Base-by-base conservation (phyloP, 2,329 filamentous ascomycete species). In the Apiospora hydei region DNA sequence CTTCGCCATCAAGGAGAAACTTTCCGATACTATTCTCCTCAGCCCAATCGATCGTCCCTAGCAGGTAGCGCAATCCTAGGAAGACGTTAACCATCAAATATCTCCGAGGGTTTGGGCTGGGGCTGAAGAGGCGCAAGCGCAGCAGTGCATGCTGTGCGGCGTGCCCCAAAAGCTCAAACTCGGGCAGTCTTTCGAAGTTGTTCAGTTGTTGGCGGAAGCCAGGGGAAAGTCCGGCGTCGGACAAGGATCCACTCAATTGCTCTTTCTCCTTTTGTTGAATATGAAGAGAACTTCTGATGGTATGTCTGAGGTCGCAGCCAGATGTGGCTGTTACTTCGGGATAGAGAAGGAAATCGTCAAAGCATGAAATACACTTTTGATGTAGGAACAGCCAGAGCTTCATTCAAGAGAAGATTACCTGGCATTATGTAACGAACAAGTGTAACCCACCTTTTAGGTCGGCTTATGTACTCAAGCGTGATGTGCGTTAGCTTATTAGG, bases 181-280 rank as follows among this genome's bases (percentile, higher is more conserved):
- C 53, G 18, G 53, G 53, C 53, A 61, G 16, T 16, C 53, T 38
- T 21, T 16, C 26, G 30, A 38, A 61, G 2, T n/a, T 61, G 7
- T 10, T 64, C 57, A n/a, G 34, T 64, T 24, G 34, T 64, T 18
- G 30, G 57, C 34, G 34, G 57, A 41, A 41, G 21, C 4, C 21
- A 64, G 67, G 67, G 67, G 67, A 69, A 69, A 69, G 44, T 69
- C 67, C 67, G 67, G 67, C 26, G 67, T 34, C 26, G 26, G 67
- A 49, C 18, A 49, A 69, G 16, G 43, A 10, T 16, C 18, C 57
- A 13, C 16, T 57, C 13, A 51, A 3, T 11, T 34, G 51, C 34
- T 18, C 51, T 30, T 41, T 13, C 21, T 38, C 21, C 16, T 24
- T 64, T 64, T 64, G 34, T 61, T 61, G 30, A 5, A 16, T 61